These are phyloP conservation scores for Phoma sp. DNA, from an alignment of 2,329 filamentous ascomycete genomes.

Conservation along the genomic window DNA sequence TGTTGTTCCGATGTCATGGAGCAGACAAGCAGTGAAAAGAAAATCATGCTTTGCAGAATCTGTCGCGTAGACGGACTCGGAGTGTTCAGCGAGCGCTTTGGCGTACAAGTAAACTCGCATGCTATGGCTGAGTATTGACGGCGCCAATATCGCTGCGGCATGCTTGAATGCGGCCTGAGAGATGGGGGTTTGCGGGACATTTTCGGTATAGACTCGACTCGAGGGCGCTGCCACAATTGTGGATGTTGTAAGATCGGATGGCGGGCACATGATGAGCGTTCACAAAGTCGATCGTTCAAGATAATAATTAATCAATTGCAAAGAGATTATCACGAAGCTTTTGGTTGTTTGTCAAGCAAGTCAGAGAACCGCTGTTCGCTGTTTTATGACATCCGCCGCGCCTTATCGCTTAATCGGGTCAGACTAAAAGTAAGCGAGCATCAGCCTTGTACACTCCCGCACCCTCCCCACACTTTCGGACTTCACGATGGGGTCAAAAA, in stretches of 20 bases:
- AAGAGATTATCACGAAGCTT: background rate
- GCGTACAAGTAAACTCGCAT: slow-evolving; percentile 75
- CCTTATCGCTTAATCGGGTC: slow-evolving; percentile 4
- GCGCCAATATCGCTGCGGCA: slow-evolving; percentile 58
- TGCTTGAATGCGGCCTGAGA: slow-evolving; percentile 57
- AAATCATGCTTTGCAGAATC: slow-evolving; percentile 55
- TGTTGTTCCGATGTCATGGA: slow-evolving; percentile 78
- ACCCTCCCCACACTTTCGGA: background rate
- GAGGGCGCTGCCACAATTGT: background rate
- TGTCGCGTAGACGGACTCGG: slow-evolving; percentile 27
- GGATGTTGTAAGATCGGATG: slow-evolving; percentile 16
- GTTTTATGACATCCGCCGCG: background rate
- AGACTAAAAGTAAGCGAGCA: background rate
- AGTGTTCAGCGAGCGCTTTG: slow-evolving; percentile 36
- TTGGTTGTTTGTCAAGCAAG: background rate
- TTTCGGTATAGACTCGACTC: background rate
- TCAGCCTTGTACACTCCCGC: too few relatives aligned
- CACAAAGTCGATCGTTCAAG: background rate
- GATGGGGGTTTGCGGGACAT: slow-evolving; percentile 58
- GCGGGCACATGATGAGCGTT: slow-evolving; percentile 26
- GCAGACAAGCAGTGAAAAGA: slow-evolving; percentile 63
- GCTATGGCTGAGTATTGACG: slow-evolving; percentile 71
- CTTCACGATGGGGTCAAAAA: background rate
- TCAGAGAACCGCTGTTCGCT: background rate
- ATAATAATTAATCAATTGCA: background rate